Evolutionary conservation across 1,139 yeast species (phyloP).

Genomic region (Pichia sp.): DNA sequence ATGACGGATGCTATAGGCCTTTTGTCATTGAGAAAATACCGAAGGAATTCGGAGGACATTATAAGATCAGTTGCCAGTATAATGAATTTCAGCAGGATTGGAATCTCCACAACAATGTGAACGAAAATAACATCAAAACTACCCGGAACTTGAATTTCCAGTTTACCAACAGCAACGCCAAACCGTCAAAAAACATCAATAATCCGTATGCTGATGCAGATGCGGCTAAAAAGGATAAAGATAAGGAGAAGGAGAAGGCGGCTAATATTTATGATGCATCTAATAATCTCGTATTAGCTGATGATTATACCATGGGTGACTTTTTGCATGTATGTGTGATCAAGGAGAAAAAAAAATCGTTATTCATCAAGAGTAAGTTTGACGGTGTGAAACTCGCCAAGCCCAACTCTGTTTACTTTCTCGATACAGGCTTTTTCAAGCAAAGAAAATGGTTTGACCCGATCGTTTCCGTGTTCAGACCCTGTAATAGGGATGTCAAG

Average conservation of each 20-base stretch:
- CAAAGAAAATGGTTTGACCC: slow-evolving; percentile 31
- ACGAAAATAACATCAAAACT: slow-evolving; percentile 9
- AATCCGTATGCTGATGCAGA: not conserved
- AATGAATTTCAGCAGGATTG: slow-evolving; percentile 20
- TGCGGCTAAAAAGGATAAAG: not conserved
- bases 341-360: slow-evolving; percentile 23
- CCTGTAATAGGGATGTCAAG: slow-evolving; percentile 44
- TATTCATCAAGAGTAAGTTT: slow-evolving; percentile 24
- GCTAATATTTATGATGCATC: not conserved
- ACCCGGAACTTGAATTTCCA: slow-evolving; percentile 5
- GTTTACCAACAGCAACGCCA: not conserved
- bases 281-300: slow-evolving; percentile 5
- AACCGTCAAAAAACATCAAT: not conserved
- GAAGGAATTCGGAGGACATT: slow-evolving; percentile 20
- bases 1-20: slow-evolving; percentile 11
- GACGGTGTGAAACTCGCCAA: slow-evolving; percentile 31
- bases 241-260: not conserved
- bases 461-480: slow-evolving; percentile 48
- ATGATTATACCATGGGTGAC: slow-evolving; percentile 21
- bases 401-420: slow-evolving; percentile 35
- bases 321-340: slow-evolving; percentile 16
- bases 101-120: slow-evolving; percentile 10
- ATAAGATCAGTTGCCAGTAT: slow-evolving; percentile 16
- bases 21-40: slow-evolving; percentile 25
- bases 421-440: slow-evolving; percentile 18